Base-by-base conservation (phyloP, 2,329 filamentous ascomycete genomes). In the Calonectria pseudoturangicola region DNA sequence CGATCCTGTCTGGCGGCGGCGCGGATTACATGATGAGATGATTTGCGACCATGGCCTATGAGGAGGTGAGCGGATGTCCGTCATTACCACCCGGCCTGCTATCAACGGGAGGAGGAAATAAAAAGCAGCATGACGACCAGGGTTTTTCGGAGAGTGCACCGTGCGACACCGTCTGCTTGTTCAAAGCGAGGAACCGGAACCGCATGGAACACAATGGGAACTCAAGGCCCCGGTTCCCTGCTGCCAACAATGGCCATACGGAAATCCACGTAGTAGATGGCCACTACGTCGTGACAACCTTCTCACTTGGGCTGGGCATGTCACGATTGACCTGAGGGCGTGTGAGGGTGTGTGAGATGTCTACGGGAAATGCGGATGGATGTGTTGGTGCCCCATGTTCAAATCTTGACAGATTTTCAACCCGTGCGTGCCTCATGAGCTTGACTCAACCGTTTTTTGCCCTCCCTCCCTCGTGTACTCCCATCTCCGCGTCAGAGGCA, bases 321-420 rank as follows among this genome's bases (percentile, higher is more conserved):
- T 73, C 70, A 72, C 72, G 72, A 74, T 74, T 75, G 68, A 77
- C 71, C 78, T 69, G 73, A 80, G 73, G 78, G 77, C 70, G 73
- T 76, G 79, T 67, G 67, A 62, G 73, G 67, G 76, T 79, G 78
- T 76, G 75, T 68, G 74, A 75, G 73, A 78, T 75, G 76, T 78
- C 68, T 74, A 77, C 76, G 74, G 77, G 71, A 78, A 78, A 80
- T 78, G 75, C 75, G 76, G 79, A 81, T 80, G 78, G 79, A 80
- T 81, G 78, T 79, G 75, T 70, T 80, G 78, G 77, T 74, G 73
- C 71, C 76, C 76, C 76, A 73, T 72, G 72, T 63, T 76, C 67
- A 51, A 73, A 68, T 68, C 68, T 72, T 69, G 75, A 70, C 74
- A 45, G 64, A 18, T 70, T 67, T 66, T 62, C 58, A 67, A 69